Evolutionary conservation across 139 green algal species (phyloP).

Genomic region (Klebsormidium nitens): DNA sequence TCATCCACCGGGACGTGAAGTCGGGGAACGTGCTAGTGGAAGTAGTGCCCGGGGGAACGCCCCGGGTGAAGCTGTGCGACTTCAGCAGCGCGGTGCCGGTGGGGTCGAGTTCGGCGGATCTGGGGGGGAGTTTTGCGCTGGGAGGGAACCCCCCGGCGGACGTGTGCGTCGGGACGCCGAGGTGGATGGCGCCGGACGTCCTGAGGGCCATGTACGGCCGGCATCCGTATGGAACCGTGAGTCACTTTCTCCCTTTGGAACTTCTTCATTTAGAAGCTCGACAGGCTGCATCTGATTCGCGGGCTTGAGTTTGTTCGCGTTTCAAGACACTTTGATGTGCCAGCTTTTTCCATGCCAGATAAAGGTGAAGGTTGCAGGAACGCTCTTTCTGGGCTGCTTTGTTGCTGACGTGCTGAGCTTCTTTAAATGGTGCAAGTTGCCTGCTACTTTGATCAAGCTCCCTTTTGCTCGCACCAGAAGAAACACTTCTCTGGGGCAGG

Average conservation of each 20-base stretch:
- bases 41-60: neutral
- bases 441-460: too few relatives aligned
- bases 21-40: constrained; percentile 9
- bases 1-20: constrained; percentile 38
- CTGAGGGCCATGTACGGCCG: constrained; percentile 1
- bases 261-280: too few relatives aligned
- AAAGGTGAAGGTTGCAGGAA: too few relatives aligned
- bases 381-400: too few relatives aligned
- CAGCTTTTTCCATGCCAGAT: too few relatives aligned
- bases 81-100: constrained; percentile 18
- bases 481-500: too few relatives aligned
- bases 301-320: too few relatives aligned
- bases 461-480: too few relatives aligned
- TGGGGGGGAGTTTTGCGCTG: neutral
- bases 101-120: neutral
- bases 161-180: constrained; percentile 14
- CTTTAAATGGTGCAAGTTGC: too few relatives aligned
- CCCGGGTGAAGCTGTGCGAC: constrained; percentile 25
- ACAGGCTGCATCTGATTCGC: too few relatives aligned
- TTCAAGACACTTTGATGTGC: too few relatives aligned
- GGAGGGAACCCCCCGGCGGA: constrained; percentile 6
- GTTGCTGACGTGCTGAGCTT: too few relatives aligned
- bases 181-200: constrained; percentile 28
- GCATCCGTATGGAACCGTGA: constrained; percentile 15
- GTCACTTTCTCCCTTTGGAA: constrained; percentile 8